A percentile compares a stretch with the other conserved stretches of the same genome.
Evolutionary conservation across 2,329 filamentous ascomycete genomes (phyloP).

Genomic region (Pseudophaeomoniella oleicola): DNA sequence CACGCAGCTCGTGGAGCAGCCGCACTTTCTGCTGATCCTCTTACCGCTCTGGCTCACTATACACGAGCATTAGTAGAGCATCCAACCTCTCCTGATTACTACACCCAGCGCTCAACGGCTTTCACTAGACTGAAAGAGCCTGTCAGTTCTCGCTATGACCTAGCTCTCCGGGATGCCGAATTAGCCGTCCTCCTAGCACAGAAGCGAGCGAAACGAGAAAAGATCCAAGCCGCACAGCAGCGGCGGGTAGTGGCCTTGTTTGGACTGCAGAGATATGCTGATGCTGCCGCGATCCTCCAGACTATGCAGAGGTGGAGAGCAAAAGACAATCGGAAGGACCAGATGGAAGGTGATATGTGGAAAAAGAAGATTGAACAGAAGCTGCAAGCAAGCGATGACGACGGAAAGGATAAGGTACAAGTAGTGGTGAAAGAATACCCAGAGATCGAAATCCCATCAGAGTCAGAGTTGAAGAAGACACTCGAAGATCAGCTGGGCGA

Average conservation of each 20-base stretch:
- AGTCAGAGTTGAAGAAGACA: slow-evolving; percentile 21
- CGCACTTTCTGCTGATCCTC: slow-evolving; percentile 51
- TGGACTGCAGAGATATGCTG: slow-evolving; percentile 54
- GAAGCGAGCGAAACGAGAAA: slow-evolving; percentile 57
- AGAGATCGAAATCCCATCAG: slow-evolving; percentile 26
- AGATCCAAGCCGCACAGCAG: slow-evolving; percentile 69
- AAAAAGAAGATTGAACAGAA: slow-evolving; percentile 38
- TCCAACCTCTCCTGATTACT: slow-evolving; percentile 59
- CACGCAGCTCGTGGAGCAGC: slow-evolving; percentile 41
- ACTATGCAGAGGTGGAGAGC: slow-evolving; percentile 37
- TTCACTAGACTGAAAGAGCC: slow-evolving; percentile 47
- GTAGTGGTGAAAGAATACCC: slow-evolving; percentile 40
- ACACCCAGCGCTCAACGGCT: slow-evolving; percentile 67
- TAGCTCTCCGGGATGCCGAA: slow-evolving; percentile 57
- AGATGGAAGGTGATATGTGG: slow-evolving; percentile 34
- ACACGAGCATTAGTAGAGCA: slow-evolving; percentile 48
- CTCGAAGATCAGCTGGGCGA: slow-evolving; percentile 16
- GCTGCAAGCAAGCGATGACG: slow-evolving; percentile 32
- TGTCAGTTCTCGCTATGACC: slow-evolving; percentile 33
- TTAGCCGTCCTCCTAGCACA: slow-evolving; percentile 46
- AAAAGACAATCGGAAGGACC: slow-evolving; percentile 25
- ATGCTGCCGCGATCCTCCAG: slow-evolving; percentile 58
- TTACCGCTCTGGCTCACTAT: slow-evolving; percentile 52
- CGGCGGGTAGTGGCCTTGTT: slow-evolving; percentile 63
- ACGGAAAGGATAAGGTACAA: slow-evolving; percentile 27